phyloP scores from a whole-genome alignment of 2,329 filamentous ascomycete genomes.

The Colletotrichum sp. region DNA sequence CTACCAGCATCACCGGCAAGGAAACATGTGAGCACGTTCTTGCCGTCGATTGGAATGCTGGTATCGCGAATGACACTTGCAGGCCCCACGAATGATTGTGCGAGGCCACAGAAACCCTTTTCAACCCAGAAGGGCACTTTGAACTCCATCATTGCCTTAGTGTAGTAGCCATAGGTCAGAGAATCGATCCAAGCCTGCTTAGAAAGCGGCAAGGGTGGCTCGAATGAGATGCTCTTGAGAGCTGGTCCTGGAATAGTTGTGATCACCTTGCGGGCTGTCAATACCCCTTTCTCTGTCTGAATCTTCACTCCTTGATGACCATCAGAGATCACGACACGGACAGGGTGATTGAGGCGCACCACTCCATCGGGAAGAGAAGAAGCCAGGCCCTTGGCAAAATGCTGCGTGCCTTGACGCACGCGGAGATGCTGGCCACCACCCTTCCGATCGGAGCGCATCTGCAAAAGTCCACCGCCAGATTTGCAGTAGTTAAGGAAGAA shows the following conservation, averaged over 20 bases:
- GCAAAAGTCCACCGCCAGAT: conserved; percentile 52
- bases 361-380: conserved; percentile 29
- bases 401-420: conserved; percentile 49
- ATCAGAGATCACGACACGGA: conserved; percentile 32
- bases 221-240: conserved; percentile 48
- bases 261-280: conserved; percentile 48
- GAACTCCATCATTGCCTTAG: conserved; percentile 53
- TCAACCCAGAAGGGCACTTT: conserved; percentile 40
- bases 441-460: conserved; percentile 57
- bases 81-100: conserved; percentile 49
- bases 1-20: conserved; percentile 38
- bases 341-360: conserved; percentile 33
- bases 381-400: conserved; percentile 41
- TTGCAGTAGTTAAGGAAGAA: conserved; percentile 62
- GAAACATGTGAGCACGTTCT: conserved; percentile 44
- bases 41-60: conserved; percentile 26
- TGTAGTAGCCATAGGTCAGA: conserved; percentile 49
- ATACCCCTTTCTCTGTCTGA: conserved; percentile 25
- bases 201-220: conserved; percentile 44
- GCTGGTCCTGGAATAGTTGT: conserved; percentile 51
- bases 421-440: conserved; percentile 58
- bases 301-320: conserved; percentile 1
- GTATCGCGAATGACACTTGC: conserved; percentile 50
- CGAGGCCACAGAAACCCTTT: conserved; percentile 47
- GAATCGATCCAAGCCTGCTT: conserved; percentile 40